Percentiles rank a stretch among this genome's conserved stretches.
Conservation (phyloP, 208 protist genomes). For the Angomonas ambiguus region DNA sequence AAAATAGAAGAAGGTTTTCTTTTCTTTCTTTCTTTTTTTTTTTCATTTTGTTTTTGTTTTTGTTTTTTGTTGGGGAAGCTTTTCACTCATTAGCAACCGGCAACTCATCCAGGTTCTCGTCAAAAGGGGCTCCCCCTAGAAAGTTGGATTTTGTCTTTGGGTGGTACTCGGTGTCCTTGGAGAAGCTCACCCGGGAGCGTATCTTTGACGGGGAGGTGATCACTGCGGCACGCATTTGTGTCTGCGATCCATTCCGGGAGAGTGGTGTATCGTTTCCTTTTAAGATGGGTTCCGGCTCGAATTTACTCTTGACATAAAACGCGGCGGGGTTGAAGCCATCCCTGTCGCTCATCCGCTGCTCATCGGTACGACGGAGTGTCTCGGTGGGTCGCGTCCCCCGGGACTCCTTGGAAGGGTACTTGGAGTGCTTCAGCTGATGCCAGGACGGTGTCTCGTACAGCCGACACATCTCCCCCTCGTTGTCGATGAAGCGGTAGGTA, state of each 20-base stretch:
- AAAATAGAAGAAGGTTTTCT: not conserved
- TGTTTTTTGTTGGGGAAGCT: not conserved
- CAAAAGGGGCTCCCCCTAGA: not conserved
- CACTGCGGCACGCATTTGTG: not conserved
- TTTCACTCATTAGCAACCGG: too few species aligned
- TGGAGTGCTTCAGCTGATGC: conserved; percentile 9
- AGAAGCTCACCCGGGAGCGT: conserved; percentile 2
- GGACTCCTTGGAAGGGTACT: not conserved
- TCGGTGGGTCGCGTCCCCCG: not conserved
- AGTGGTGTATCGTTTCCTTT: not conserved
- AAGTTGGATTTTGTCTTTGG: not conserved
- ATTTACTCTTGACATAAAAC: not conserved
- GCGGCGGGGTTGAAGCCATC: not conserved
- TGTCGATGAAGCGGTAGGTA: conserved; percentile 23
- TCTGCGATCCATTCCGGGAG: not conserved
- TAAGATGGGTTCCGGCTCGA: not conserved
- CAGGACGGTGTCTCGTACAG: conserved; percentile 25
- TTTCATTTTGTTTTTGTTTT: too few species aligned
- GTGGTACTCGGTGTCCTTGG: not conserved
- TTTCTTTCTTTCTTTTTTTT: not conserved
- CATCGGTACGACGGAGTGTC: not conserved
- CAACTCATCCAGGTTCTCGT: not conserved
- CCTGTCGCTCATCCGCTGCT: not conserved
- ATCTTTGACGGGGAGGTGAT: not conserved
- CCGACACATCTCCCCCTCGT: conserved; percentile 24